Evolutionary conservation across 1,139 yeast genomes (phyloP), one percentile per base, ranked within the genome.

Genomic region (Zygosaccharomyces pseudobailii): DNA sequence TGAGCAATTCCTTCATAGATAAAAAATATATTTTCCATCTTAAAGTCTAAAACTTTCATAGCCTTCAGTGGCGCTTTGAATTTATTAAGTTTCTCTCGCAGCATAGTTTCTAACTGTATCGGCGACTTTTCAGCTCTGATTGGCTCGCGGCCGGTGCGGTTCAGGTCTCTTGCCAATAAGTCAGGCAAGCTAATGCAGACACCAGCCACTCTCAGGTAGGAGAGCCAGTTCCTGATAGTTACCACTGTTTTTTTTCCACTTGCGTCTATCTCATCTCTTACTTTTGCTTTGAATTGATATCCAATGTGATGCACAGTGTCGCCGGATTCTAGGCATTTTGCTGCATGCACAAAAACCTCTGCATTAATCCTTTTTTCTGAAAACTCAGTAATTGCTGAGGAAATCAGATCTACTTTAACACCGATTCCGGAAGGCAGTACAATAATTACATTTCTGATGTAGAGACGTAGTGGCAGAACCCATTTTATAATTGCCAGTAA

Each of bases 1-100:
- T 46, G 48, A 20, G 54, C 45, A 6, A 54, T 33, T 17, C 51
- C 31, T 5, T 50, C 42, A 25, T 55, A 53, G 2, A 50, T 44
- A 3, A 62, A 23, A 9, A 42, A 46, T 3, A 65, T 36, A 38
- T 63, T 61, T 45, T 63, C 67, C 6, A 65, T 42, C 37, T 64
- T 61, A 1, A 63, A 42, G 44, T 63, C 67, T 21, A 63, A 35
- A 5, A 58, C 47, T 23, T 55, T 55, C 8, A 62, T 24, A 10
- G 50, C 47, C 38, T 48, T 51, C 9, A 60, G 38, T 8, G 41
- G 38, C 6, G 42, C 44, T 27, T 43, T 43, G 31, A 48, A 50
- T 23, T 36, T 40, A 20, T 9, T 7, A 6, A 50, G 23, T 3
- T 31, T 25, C 6, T 23, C 38, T 8, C 43, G 44, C 17, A 51